Percentiles rank a stretch among this genome's conserved stretches.
Evolutionary conservation across 2,329 filamentous ascomycete genomes (phyloP).

Genomic region (Penicillium paneum): DNA sequence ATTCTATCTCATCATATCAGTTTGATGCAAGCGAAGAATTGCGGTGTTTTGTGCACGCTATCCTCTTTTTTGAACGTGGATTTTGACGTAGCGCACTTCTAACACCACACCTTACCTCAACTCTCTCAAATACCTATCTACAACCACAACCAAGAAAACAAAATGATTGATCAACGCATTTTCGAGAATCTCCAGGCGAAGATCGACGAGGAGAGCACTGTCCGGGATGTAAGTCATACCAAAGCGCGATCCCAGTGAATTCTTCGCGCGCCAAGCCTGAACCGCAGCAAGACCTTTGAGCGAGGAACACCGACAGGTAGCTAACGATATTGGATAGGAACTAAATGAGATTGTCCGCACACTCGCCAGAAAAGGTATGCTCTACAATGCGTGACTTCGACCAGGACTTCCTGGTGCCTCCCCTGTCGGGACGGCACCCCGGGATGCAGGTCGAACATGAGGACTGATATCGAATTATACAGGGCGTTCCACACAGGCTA

Average conservation of each 20-base stretch:
- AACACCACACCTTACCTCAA: conserved; percentile 7
- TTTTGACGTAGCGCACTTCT: conserved; percentile 17
- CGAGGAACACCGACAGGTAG: conserved; percentile 7
- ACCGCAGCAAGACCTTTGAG: conserved; percentile 2
- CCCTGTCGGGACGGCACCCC: neutral
- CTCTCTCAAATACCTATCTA: conserved; percentile 6
- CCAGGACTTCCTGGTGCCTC: neutral
- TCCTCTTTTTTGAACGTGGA: neutral
- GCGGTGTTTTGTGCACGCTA: neutral
- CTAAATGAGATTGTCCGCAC: conserved; percentile 76
- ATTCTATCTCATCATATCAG: neutral
- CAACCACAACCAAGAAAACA: conserved; percentile 17
- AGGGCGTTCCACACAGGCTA: conserved; percentile 75
- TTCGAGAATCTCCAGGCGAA: conserved; percentile 84
- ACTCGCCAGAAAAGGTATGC: conserved; percentile 70
- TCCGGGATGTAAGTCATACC: conserved; percentile 63
- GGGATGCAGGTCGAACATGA: neutral
- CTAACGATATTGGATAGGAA: conserved; percentile 48
- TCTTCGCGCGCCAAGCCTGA: conserved; percentile 23
- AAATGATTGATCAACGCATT: conserved; percentile 74
- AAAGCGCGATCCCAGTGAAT: conserved; percentile 8
- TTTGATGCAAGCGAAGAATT: neutral
- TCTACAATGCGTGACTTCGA: neutral
- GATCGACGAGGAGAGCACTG: conserved; percentile 79
- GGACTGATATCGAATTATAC: conserved; percentile 8